phyloP scores from a whole-genome alignment of 305 asterid species.

The Solanum hybrid region DNA sequence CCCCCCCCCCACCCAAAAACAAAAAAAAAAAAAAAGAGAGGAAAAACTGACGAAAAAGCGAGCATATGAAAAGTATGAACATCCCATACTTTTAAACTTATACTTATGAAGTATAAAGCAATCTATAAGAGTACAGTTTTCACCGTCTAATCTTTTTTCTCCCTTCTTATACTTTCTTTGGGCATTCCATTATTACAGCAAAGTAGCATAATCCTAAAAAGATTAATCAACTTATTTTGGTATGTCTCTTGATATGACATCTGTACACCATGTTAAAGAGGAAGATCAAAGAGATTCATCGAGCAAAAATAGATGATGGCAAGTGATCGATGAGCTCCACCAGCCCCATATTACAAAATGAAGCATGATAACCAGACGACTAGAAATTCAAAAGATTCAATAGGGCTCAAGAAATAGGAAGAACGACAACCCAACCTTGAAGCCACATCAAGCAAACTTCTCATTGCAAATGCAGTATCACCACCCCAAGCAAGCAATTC shows the following conservation, averaged over 20 bases:
- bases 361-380: neutral
- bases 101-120: neutral
- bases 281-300: neutral
- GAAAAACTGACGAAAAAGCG: neutral
- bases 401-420: neutral
- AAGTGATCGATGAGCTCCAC: neutral
- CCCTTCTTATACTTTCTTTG: neutral
- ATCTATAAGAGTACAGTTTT: neutral
- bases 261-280: neutral
- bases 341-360: neutral
- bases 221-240: neutral
- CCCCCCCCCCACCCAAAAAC: no score
- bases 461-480: conserved; percentile 80
- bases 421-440: conserved; percentile 53
- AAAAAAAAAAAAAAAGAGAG: neutral
- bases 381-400: neutral
- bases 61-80: neutral
- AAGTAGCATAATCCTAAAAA: neutral
- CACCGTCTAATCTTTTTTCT: neutral
- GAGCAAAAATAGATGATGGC: neutral
- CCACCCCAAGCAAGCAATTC: conserved; percentile 78
- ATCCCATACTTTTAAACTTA: neutral
- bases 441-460: conserved; percentile 87
- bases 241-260: neutral
- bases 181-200: neutral